These are phyloP conservation scores for Penicillium riverlandense DNA, from an alignment of 495 filamentous ascomycete species.

Conservation along the genomic window DNA sequence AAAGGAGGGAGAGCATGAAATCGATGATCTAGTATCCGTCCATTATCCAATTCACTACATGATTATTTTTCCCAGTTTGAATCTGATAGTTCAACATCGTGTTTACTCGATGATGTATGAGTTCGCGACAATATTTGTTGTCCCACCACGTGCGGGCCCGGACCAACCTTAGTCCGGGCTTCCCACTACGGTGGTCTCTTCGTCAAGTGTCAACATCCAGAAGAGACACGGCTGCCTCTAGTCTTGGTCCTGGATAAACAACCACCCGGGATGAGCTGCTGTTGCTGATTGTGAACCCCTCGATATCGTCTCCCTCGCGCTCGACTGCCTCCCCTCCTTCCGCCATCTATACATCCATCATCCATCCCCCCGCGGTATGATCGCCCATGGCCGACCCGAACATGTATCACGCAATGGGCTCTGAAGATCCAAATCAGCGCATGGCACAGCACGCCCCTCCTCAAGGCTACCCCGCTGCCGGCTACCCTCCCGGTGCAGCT, in stretches of 20 bases:
- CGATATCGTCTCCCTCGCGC: too few relatives aligned
- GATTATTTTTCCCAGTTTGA: too few relatives aligned
- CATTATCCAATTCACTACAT: too few relatives aligned
- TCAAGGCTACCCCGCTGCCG: conserved; percentile 26
- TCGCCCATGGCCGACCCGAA: conserved; percentile 63
- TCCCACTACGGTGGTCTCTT: conserved; percentile 23
- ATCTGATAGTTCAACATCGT: too few relatives aligned
- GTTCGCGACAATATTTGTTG: too few relatives aligned
- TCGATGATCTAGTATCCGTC: too few relatives aligned
- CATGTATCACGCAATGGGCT: conserved; percentile 68
- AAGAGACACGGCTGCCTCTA: neutral
- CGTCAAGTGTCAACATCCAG: conserved; percentile 16
- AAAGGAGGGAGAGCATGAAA: too few relatives aligned
- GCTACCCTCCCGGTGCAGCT: conserved; percentile 37
- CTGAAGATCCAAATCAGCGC: conserved; percentile 56
- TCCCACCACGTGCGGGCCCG: too few relatives aligned
- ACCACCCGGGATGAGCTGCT: conserved; percentile 8
- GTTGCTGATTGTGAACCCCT: neutral
- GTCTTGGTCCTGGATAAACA: conserved; percentile 1
- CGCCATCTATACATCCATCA: conserved; percentile 1
- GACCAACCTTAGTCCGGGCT: too few relatives aligned
- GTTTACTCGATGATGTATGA: too few relatives aligned
- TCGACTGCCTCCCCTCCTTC: neutral
- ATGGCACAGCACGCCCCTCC: conserved; percentile 52
- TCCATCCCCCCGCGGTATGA: conserved; percentile 12